A percentile compares a stretch with the other conserved stretches of the same genome.
These are phyloP conservation scores for Phtheirospermum japonicum DNA, from an alignment of 257 asterid genomes.

Conservation along the genomic window DNA sequence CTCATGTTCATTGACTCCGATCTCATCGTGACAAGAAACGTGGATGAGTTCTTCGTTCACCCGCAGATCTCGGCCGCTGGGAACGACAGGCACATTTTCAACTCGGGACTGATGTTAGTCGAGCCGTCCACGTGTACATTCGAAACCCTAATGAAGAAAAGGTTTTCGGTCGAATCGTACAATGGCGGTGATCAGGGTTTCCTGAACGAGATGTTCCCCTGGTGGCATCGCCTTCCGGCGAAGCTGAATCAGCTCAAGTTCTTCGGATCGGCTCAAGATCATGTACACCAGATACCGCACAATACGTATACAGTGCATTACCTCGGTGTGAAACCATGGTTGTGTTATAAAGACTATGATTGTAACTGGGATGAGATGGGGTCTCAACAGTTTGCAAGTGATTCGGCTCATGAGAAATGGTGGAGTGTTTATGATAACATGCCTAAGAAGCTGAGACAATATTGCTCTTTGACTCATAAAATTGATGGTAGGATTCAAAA, in stretches of 20 bases:
- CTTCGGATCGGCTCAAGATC: conserved; percentile 22
- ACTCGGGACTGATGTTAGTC: conserved; percentile 68
- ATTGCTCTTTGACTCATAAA: conserved; percentile 43
- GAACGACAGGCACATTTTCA: conserved; percentile 47
- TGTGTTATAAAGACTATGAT: conserved; percentile 65
- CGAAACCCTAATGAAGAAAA: conserved; percentile 46
- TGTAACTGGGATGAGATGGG: conserved; percentile 62
- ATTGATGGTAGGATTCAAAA: conserved; percentile 34
- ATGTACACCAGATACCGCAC: conserved; percentile 9
- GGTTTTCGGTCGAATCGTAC: conserved; percentile 44
- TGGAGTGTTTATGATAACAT: conserved; percentile 52
- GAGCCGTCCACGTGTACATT: conserved; percentile 72
- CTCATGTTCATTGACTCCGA: conserved; percentile 76
- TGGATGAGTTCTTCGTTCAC: conserved; percentile 51
- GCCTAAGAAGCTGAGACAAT: conserved; percentile 41
- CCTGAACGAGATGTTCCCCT: conserved; percentile 61
- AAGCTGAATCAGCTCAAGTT: conserved; percentile 46
- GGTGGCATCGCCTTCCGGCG: conserved; percentile 79
- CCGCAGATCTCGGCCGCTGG: conserved; percentile 53
- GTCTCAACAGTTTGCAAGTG: conserved; percentile 51
- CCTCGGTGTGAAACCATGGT: conserved; percentile 83
- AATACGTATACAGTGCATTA: conserved; percentile 49
- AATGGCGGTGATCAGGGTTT: conserved; percentile 85
- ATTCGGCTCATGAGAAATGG: conserved; percentile 58
- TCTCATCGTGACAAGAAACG: conserved; percentile 41